These are phyloP conservation scores for rapeseed (Brassica napus) DNA, from an alignment of 345 rosid genomes.

Conservation along the genomic window DNA sequence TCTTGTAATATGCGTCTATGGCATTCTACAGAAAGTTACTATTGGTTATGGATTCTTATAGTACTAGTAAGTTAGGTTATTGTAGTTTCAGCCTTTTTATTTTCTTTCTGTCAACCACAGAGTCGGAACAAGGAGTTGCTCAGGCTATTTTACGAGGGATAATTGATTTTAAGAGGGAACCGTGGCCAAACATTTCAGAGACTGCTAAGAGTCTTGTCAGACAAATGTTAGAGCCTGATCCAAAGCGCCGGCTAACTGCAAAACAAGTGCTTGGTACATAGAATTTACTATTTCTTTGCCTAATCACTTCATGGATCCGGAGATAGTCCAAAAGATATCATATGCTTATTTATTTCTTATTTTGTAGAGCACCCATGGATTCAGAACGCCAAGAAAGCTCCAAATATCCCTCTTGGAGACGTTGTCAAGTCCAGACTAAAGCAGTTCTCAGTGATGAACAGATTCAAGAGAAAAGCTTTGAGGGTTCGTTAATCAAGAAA, in stretches of 20 bases:
- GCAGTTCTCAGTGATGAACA: slow-evolving; percentile 99
- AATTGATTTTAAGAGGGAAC: slow-evolving; percentile 97
- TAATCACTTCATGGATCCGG: slow-evolving; percentile 5
- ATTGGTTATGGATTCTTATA: not conserved
- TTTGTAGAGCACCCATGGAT: slow-evolving; percentile 92
- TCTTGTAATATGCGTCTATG: no score
- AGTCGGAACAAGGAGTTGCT: slow-evolving; percentile 99
- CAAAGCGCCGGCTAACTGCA: slow-evolving; percentile 86
- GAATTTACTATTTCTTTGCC: not conserved
- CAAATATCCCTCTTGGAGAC: slow-evolving; percentile 97
- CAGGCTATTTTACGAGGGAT: slow-evolving; percentile 96
- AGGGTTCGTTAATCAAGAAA: slow-evolving; percentile 63
- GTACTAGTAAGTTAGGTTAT: slow-evolving; percentile 1
- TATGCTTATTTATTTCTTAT: slow-evolving; percentile 12
- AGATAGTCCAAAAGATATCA: not conserved
- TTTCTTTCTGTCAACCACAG: slow-evolving; percentile 44
- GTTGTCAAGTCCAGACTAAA: slow-evolving; percentile 94
- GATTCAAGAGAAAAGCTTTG: slow-evolving; percentile 99
- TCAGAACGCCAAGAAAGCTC: slow-evolving; percentile 96
- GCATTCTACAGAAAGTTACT: not conserved
- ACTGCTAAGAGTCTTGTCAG: slow-evolving; percentile 83
- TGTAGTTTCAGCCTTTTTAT: not conserved
- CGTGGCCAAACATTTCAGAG: slow-evolving; percentile 98
- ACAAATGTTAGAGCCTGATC: slow-evolving; percentile 99
- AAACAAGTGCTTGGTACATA: slow-evolving; percentile 90